Percentiles rank a stretch among this genome's conserved stretches.
Conservation (phyloP, 192 early-diverging fungal genomes). For the Lobosporangium transversale region DNA sequence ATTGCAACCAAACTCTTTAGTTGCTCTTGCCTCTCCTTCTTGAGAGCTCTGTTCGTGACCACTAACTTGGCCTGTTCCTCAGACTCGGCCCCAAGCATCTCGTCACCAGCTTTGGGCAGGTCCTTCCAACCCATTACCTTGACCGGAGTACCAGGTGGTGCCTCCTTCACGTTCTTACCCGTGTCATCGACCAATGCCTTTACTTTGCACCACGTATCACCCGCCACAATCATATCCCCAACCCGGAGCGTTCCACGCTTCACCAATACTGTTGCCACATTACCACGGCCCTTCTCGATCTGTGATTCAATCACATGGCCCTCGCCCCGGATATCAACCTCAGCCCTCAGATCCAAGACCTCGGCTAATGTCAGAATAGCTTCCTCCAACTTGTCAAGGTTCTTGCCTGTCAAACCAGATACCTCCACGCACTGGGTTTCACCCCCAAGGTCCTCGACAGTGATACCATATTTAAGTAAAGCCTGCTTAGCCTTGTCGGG, state of each 20-base stretch:
- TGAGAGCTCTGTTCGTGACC: slow-evolving; percentile 70
- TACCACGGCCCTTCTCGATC: slow-evolving; percentile 86
- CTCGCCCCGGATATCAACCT: slow-evolving; percentile 79
- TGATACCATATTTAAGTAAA: slow-evolving; percentile 80
- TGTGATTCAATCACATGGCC: slow-evolving; percentile 90
- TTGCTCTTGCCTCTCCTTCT: slow-evolving; percentile 68
- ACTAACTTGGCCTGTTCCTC: slow-evolving; percentile 82
- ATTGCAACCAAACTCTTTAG: slow-evolving; percentile 76
- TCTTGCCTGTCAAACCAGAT: slow-evolving; percentile 86
- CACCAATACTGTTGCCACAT: slow-evolving; percentile 88
- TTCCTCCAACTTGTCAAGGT: slow-evolving; percentile 90
- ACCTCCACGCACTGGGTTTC: slow-evolving; percentile 92
- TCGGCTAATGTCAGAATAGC: slow-evolving; percentile 88
- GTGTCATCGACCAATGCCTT: slow-evolving; percentile 84
- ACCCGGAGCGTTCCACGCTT: slow-evolving; percentile 86
- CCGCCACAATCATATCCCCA: slow-evolving; percentile 86
- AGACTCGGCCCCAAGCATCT: slow-evolving; percentile 77
- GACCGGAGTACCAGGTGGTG: slow-evolving; percentile 87
- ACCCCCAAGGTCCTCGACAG: slow-evolving; percentile 92
- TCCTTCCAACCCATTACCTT: slow-evolving; percentile 94
- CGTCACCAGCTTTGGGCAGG: slow-evolving; percentile 90
- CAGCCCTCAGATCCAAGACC: slow-evolving; percentile 87
- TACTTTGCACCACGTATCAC: slow-evolving; percentile 88
- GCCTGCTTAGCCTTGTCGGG: slow-evolving; percentile 68
- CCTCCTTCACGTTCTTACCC: slow-evolving; percentile 74